Evolutionary conservation across 2,329 filamentous ascomycete species (phyloP).

Genomic region (Colletotrichum musae): DNA sequence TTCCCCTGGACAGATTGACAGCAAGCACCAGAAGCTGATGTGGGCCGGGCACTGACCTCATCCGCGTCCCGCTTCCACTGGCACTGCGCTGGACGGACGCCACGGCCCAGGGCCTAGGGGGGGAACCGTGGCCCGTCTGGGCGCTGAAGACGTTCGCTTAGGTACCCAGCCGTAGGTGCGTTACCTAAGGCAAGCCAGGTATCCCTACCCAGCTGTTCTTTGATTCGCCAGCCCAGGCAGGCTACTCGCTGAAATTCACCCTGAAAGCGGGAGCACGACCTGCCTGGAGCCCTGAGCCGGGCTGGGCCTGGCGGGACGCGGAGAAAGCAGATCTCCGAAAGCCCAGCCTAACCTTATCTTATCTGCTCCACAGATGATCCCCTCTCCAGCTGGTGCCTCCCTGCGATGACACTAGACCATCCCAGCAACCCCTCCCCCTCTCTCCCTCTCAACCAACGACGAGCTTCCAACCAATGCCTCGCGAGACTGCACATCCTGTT

Average conservation of each 20-base stretch:
- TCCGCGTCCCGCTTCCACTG: slow-evolving; percentile 31
- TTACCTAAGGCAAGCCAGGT: background rate
- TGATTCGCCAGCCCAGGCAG: slow-evolving; percentile 23
- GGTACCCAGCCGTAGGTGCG: no score
- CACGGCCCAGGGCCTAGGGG: slow-evolving; percentile 15
- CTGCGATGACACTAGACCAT: no score
- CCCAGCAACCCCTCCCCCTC: no score
- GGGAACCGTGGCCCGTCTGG: slow-evolving; percentile 27
- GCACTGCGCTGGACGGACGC: background rate
- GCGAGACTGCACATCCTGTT: background rate
- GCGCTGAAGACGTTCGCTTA: slow-evolving; percentile 34
- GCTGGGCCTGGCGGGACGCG: slow-evolving; percentile 23
- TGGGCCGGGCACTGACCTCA: slow-evolving; percentile 41
- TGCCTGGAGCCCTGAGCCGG: no score
- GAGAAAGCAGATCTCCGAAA: slow-evolving; percentile 36
- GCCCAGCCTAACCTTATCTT: slow-evolving; percentile 29
- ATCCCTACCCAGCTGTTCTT: background rate
- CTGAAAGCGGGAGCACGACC: background rate
- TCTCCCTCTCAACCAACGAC: no score
- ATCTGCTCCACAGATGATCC: slow-evolving; percentile 14
- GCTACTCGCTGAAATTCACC: background rate
- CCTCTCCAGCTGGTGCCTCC: background rate
- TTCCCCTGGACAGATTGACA: slow-evolving; percentile 37
- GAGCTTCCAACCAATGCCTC: slow-evolving; percentile 1
- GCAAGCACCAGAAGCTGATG: slow-evolving; percentile 34